Evolutionary conservation across 1,139 yeast species (phyloP), one percentile per base, ranked within the genome.

Genomic region (Sugiyamaella novakii): DNA sequence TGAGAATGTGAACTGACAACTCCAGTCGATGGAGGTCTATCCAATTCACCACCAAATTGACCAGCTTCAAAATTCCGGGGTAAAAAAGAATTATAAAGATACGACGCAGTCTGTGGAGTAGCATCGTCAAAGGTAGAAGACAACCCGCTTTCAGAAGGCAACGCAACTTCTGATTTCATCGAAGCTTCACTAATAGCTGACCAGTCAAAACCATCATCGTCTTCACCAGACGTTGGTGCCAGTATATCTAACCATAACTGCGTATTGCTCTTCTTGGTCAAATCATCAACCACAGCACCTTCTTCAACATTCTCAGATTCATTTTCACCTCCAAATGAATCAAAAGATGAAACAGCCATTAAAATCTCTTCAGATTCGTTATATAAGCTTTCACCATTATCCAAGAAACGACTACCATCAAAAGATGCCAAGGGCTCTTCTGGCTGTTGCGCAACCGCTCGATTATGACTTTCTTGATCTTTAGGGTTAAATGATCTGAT

Each of bases 161-260:
- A 28, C 11, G 39, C 46, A 21, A 42, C 34, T 25, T 14, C 39
- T 21, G 46, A 42, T 24, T 18, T 22, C 11, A 24, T 31, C 11
- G 46, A 42, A 17, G 46, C 37, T 22, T 42, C 46, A 12, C 46
- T 33, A 10, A 18, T 31, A 17, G 34, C 40, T 1, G 46, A 24
- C 46, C 46, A 42, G 27, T 42, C 46, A 12, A 42, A 42, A 15
- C 25, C 28, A 5, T 17, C 40, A 25, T 42, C 39, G 8, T 12
- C 17, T 18, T 30, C 37, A 22, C n/a, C 31, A 2, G 39, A 14
- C 5, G 5, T 8, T 5, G 38, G 25, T 11, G 29, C 39, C 14
- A 42, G 25, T 7, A 42, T 33, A 34, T 42, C 46, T 12, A 42
- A 30, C 46, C 46, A 42, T 10, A 42, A 31, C 25, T 33, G 39